Conservation (phyloP, 495 filamentous ascomycete genomes). For the Massariosphaeria phaeospora region DNA sequence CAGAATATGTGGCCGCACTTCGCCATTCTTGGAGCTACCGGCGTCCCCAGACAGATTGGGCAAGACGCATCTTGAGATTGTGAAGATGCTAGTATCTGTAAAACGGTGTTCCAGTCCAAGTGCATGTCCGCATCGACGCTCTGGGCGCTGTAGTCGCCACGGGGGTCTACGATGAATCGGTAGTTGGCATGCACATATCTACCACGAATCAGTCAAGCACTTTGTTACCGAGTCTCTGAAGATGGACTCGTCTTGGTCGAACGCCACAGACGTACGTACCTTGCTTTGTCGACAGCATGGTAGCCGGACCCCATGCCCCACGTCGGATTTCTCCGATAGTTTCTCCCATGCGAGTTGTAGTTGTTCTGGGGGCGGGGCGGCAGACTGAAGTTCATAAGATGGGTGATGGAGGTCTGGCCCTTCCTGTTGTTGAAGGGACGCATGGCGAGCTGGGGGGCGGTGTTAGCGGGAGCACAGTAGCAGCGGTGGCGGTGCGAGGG, state of each 20-base stretch:
- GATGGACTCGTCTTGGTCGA: not conserved
- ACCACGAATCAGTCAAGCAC: not conserved
- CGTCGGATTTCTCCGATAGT: conserved; percentile 60
- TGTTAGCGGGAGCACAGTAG: not conserved
- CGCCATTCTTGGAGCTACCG: conserved; percentile 93
- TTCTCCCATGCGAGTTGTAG: conserved; percentile 48
- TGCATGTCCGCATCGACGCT: conserved; percentile 83
- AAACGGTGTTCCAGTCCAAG: conserved; percentile 82
- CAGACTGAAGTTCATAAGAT: conserved; percentile 85
- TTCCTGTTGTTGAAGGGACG: conserved; percentile 77
- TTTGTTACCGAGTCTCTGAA: too few relatives aligned
- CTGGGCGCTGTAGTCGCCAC: conserved; percentile 71
- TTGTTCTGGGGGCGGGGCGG: conserved; percentile 69
- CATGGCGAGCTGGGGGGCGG: conserved; percentile 59
- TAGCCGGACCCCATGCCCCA: conserved; percentile 89
- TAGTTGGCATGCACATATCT: conserved; percentile 97
- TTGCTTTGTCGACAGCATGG: conserved; percentile 86
- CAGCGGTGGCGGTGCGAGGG: too few relatives aligned
- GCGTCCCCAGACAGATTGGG: conserved; percentile 86
- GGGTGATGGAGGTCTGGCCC: conserved; percentile 94
- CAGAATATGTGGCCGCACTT: conserved; percentile 98
- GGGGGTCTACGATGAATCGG: conserved; percentile 86
- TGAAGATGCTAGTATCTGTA: conserved; percentile 86
- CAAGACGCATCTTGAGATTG: conserved; percentile 84
- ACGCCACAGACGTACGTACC: conserved; percentile 43